These are phyloP conservation scores for Tulasnella calospora DNA, from an alignment of 768 basidiomycete genomes.

Conservation along the genomic window DNA sequence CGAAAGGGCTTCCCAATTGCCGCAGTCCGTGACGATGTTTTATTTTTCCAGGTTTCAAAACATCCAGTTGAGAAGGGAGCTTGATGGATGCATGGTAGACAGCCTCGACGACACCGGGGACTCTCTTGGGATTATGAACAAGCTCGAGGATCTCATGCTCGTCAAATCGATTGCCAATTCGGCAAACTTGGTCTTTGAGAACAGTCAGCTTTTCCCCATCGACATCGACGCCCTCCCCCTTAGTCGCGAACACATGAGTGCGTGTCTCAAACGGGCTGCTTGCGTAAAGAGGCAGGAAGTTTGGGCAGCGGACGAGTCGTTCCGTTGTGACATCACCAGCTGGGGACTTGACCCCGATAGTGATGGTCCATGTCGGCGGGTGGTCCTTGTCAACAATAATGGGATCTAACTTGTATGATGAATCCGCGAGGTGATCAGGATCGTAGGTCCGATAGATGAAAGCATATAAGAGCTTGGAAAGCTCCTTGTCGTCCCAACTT, in stretches of 20 bases:
- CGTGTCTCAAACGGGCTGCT: conserved; percentile 1
- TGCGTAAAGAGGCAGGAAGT: not conserved
- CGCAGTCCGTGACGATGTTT: conserved; percentile 3
- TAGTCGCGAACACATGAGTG: not conserved
- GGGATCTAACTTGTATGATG: too few species aligned
- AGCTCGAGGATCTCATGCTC: too few species aligned
- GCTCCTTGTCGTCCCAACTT: not conserved
- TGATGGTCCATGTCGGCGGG: not conserved
- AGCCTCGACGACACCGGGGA: too few species aligned
- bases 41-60: not conserved
- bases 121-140: too few species aligned
- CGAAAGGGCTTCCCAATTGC: not conserved
- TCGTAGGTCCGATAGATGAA: too few species aligned
- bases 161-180: too few species aligned
- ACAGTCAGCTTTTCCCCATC: too few species aligned
- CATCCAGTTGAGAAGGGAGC: conserved; percentile 2
- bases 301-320: too few species aligned
- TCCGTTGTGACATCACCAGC: not conserved
- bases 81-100: not conserved
- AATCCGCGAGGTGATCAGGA: too few species aligned
- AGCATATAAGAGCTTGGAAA: too few species aligned
- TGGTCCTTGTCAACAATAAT: not conserved
- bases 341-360: not conserved
- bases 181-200: too few species aligned
- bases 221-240: not conserved